A percentile compares a stretch with the other conserved stretches of the same genome.
phyloP scores from a whole-genome alignment of 768 basidiomycete genomes.

The Phaeotremella fagi region DNA sequence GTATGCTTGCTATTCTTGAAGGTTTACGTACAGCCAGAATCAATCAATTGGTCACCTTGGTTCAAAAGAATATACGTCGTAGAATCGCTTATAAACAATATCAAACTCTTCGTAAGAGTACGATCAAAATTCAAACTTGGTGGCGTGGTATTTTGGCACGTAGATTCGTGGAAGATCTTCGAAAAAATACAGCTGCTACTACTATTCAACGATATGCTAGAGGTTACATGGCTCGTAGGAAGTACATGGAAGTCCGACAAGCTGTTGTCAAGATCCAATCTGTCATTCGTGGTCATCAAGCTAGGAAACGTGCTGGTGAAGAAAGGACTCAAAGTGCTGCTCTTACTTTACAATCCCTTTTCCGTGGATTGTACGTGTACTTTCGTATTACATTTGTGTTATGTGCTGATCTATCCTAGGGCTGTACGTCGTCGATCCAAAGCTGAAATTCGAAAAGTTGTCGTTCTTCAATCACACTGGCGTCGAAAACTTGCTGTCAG shows the following conservation, averaged over 20 bases:
- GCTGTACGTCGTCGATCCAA: slow-evolving; percentile 32
- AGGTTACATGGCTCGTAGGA: slow-evolving; percentile 66
- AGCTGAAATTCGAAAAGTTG: slow-evolving; percentile 57
- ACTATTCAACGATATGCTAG: slow-evolving; percentile 70
- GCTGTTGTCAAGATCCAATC: slow-evolving; percentile 73
- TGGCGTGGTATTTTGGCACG: slow-evolving; percentile 84
- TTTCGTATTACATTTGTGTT: too few species aligned
- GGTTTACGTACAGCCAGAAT: slow-evolving; percentile 79
- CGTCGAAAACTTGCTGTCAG: slow-evolving; percentile 81
- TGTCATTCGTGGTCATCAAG: slow-evolving; percentile 45
- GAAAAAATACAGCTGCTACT: slow-evolving; percentile 68
- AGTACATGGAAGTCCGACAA: slow-evolving; percentile 60
- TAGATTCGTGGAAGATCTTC: slow-evolving; percentile 63
- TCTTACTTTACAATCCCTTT: slow-evolving; percentile 68
- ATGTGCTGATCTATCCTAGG: slow-evolving; percentile 42
- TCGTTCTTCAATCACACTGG: slow-evolving; percentile 85
- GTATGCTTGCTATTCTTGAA: slow-evolving; percentile 95
- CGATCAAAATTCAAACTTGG: slow-evolving; percentile 87
- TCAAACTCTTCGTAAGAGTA: slow-evolving; percentile 61
- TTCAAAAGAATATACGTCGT: slow-evolving; percentile 95
- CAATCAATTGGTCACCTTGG: slow-evolving; percentile 84
- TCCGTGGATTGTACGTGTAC: slow-evolving; percentile 81
- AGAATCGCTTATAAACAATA: slow-evolving; percentile 79
- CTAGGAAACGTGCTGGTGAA: slow-evolving; percentile 47
- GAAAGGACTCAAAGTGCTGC: slow-evolving; percentile 61